Base-by-base conservation (phyloP, 2,329 filamentous ascomycete genomes). In the Paramyrothecium sp. region DNA sequence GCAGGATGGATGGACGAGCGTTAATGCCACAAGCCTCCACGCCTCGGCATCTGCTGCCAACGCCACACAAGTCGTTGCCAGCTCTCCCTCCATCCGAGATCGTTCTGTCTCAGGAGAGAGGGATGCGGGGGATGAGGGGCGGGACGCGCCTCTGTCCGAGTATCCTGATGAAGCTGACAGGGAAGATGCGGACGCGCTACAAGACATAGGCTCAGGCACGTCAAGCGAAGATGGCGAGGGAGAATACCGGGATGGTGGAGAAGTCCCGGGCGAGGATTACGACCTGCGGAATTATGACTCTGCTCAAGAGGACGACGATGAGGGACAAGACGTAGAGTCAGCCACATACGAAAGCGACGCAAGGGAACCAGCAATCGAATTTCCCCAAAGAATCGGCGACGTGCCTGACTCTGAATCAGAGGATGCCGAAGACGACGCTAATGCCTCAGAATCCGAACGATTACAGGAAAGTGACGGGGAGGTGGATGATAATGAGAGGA, bases 221-320 rank as follows among this genome's bases (percentile, higher is more conserved):
- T 19, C 38, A 33, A 54, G 60, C 2, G 61, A 61, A 26, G 54
- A 60, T 17, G 53, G 58, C 47, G 65, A 65, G 55, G 59, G 59
- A 48, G 66, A 66, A 50, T 61, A 65, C 50, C 60, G 59, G 20
- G 65, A 71, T 53, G 66, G 63, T 19, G 64, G 65, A 2, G 69
- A 72, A 17, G 56, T 66, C 20, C 60, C 64, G 38, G 71, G 71
- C 13, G 69, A 73, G 33, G 71, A 73, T 55, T 72, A 73, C 23
- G 69, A 73, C 50, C 59, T 72, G 26, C 60, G 69, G 51, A 71
- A 71, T 44, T 73, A 72, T 55, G 67, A 68, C 50, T 60, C 61
- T 46, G 61, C 70, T 26, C 67, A 63, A 38, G 67, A 69, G 50
- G 72, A 74, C 22, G 73, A 72, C 19, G 71, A 73, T 26, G 56